Conservation (phyloP, 2,329 filamentous ascomycete genomes). For the Trichoderma sp. region DNA sequence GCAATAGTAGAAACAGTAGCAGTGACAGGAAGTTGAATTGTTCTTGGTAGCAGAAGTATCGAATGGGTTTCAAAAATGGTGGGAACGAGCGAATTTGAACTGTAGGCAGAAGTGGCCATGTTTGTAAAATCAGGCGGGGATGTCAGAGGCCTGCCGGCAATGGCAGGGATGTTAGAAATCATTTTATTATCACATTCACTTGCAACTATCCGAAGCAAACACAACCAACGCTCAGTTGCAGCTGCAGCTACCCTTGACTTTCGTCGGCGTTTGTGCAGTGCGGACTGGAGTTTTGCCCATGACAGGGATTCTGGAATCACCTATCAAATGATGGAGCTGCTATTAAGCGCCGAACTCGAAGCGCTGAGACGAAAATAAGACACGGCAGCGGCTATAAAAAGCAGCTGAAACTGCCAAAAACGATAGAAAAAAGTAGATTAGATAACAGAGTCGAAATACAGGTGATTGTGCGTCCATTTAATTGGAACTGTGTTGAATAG, state of each 20-base stretch:
- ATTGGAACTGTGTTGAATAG: background rate
- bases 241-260: background rate
- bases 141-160: background rate
- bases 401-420: background rate
- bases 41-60: background rate
- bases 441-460: background rate
- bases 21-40: background rate
- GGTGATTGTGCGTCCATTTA: background rate
- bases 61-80: background rate
- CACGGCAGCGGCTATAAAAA: background rate
- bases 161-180: background rate
- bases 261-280: background rate
- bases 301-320: background rate
- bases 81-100: background rate
- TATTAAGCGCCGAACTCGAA: conserved; percentile 2
- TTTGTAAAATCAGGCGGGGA: background rate
- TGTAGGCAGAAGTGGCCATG: background rate
- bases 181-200: background rate
- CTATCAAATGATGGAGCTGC: background rate
- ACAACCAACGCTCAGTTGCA: background rate
- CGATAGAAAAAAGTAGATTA: no score
- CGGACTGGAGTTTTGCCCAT: background rate
- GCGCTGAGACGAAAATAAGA: background rate
- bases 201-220: background rate
- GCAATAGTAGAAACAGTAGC: background rate